Conservation (phyloP, 371 early-diverging fungal genomes). For the Mucor lusitanicus region DNA sequence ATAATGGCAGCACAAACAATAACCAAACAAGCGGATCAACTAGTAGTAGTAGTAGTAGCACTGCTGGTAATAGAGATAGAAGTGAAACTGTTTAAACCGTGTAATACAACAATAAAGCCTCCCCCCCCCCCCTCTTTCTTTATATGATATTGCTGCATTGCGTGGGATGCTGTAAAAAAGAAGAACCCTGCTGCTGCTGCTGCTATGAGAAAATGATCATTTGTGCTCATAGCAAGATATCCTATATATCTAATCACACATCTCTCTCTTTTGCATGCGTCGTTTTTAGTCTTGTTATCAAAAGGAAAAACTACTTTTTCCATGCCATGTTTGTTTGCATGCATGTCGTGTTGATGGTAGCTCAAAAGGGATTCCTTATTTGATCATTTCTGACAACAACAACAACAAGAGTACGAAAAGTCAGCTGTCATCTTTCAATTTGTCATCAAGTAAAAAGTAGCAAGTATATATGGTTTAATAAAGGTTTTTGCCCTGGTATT, state of each 20-base stretch:
- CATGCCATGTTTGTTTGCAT: not conserved
- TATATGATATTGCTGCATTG: not conserved
- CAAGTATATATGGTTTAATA: not conserved
- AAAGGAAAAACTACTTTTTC: not conserved
- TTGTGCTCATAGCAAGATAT: not conserved
- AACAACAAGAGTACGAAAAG: not conserved
- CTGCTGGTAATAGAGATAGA: constrained; percentile 9
- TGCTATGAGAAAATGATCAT: not conserved
- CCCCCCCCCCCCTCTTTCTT: not conserved
- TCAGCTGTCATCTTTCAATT: not conserved
- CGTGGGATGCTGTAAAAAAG: too few species aligned
- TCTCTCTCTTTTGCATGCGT: not conserved
- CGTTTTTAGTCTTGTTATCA: not conserved
- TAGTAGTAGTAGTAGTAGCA: not conserved
- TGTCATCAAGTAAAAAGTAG: not conserved
- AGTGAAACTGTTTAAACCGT: constrained; percentile 13
- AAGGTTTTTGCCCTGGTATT: not conserved
- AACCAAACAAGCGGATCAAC: constrained; percentile 2
- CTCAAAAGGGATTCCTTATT: not conserved
- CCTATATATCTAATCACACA: not conserved
- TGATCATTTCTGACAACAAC: not conserved
- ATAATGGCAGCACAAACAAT: not conserved
- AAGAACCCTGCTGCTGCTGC: too few species aligned
- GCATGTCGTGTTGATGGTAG: not conserved
- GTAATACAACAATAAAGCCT: not conserved